Conservation (phyloP, 2,329 filamentous ascomycete species). For the Chaetomiaceae sp. region DNA sequence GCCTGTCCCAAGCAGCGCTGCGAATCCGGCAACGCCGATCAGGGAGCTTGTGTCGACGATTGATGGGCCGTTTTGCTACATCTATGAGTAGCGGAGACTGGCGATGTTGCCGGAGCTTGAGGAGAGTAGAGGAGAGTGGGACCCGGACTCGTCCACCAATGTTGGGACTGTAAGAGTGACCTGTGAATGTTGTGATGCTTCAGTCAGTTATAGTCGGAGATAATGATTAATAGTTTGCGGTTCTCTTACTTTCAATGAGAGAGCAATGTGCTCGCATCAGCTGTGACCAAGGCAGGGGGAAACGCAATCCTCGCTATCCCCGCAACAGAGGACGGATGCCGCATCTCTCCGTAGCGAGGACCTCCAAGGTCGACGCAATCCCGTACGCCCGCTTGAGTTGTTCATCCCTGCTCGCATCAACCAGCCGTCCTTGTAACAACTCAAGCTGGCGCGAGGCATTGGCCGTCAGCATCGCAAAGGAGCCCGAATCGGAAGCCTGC, state of each 20-base stretch:
- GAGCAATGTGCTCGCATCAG: too few species aligned
- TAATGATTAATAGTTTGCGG: too few species aligned
- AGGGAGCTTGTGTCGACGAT: slow-evolving; percentile 28
- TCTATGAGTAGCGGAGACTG: slow-evolving; percentile 27
- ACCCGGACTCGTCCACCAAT: too few species aligned
- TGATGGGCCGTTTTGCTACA: slow-evolving; percentile 30
- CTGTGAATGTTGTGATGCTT: too few species aligned
- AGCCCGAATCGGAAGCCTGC: not conserved
- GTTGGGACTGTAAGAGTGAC: too few species aligned
- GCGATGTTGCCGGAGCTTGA: too few species aligned
- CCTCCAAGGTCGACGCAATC: not conserved
- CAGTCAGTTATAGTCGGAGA: too few species aligned
- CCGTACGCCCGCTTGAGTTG: not conserved
- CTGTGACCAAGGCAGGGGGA: too few species aligned
- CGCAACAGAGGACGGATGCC: not conserved
- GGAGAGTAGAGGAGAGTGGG: too few species aligned
- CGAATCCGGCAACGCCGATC: slow-evolving; percentile 20
- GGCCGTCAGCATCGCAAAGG: not conserved
- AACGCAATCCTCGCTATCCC: too few species aligned
- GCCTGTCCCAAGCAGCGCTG: slow-evolving; percentile 13
- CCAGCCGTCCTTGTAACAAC: not conserved
- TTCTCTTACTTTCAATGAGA: too few species aligned
- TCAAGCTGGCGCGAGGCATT: not conserved
- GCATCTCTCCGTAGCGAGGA: not conserved
- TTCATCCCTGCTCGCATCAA: not conserved